Evolutionary conservation across 768 basidiomycete species (phyloP), one percentile per base, ranked within the genome.

Genomic region (Mycena galopus): DNA sequence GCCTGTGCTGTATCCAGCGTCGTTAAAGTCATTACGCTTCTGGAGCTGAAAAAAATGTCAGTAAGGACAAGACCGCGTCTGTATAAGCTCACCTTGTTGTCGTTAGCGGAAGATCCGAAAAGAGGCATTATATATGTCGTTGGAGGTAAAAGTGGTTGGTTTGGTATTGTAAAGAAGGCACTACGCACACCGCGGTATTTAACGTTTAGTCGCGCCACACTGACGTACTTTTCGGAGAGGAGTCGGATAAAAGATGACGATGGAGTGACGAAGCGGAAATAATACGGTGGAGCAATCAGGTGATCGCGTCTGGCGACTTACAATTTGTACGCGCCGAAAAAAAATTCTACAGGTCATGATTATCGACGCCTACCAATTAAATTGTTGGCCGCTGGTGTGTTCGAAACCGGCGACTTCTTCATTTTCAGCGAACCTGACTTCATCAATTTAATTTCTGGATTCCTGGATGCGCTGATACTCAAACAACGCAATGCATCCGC

Each of bases 41-140:
- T 62, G 42, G 61, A 69, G 68, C 68, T 69, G 35, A 27, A 30
- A 55, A 9, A 27, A 62, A 23, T 23, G 60, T 61, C 12, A 69
- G 50, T 11, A 11, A 1, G 27, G 2, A 39, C 17, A 1, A 35
- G 12, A 42, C 9, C n/a, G 29, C 4, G 17, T 42, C 0, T 10
- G 19, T 44, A 19, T 8, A 21, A 57, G 21, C 59, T 10, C 3
- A 57, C 61, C 68, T 69, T 69, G 61, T 69, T 69, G 53, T 47
- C 27, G 68, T 69, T 51, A 39, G 50, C 2, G 8, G 60, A 63
- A 27, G 68, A 69, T 32, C 61, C 60, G 55, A 69, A 69, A 44
- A 69, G 39, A 63, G 68, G 68, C 68, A 69, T 69, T 62, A 44
- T 69, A 33, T 25, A 59, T 59, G 23, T 60, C 7, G 37, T 44